Conservation (phyloP, 345 rosid genomes). For the Salix caprea region DNA sequence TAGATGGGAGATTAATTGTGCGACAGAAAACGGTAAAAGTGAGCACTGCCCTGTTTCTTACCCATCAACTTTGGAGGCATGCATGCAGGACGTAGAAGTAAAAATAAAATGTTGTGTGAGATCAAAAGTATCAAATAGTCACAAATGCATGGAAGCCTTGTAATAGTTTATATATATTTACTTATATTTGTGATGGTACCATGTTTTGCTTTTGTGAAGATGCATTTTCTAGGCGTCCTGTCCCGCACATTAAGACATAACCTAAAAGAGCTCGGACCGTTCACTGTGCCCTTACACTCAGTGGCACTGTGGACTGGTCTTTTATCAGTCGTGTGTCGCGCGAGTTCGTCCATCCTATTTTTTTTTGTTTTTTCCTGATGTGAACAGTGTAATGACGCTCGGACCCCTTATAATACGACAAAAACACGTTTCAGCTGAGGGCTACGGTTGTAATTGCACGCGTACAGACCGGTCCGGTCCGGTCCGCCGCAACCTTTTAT, state of each 20-base stretch:
- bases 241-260: neutral
- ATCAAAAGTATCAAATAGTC: neutral
- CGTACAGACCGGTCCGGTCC: too few relatives aligned
- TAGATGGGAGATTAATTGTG: slow-evolving; percentile 3
- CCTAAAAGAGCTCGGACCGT: too few relatives aligned
- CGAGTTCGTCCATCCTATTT: too few relatives aligned
- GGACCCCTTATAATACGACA: too few relatives aligned
- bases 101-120: neutral
- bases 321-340: too few relatives aligned
- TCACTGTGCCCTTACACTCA: too few relatives aligned
- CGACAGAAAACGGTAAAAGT: neutral
- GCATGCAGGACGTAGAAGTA: neutral
- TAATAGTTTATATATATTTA: neutral
- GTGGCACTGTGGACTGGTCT: too few relatives aligned
- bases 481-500: too few relatives aligned
- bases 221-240: neutral
- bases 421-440: too few relatives aligned
- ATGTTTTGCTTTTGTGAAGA: neutral
- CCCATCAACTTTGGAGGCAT: neutral
- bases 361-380: too few relatives aligned
- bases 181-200: neutral
- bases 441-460: too few relatives aligned
- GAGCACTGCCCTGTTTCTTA: neutral
- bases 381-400: too few relatives aligned
- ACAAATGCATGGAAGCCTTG: neutral